Evolutionary conservation across 1,284 basidiomycete genomes (phyloP), one percentile per base, ranked within the genome.

Genomic region (Apiotrichum montevideense): DNA sequence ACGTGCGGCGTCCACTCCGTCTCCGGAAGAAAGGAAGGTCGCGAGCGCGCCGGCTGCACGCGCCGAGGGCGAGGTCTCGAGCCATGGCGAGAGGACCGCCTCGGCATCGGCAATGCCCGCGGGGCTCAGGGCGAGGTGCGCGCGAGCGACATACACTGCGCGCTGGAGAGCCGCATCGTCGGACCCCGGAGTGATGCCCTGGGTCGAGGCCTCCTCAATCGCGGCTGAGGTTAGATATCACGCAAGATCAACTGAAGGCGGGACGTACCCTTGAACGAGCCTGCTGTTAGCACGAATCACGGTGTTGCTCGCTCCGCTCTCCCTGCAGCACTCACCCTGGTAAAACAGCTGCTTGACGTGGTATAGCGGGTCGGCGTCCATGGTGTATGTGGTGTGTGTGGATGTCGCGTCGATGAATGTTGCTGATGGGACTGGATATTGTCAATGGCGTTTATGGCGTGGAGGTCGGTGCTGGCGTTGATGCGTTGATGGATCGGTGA

Each of bases 281-380:
- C 74, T 76, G 55, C 1, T 10, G 58, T 57, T 44, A 65, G 65
- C 46, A 49, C 21, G 21, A 21, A 21, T 21, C 21, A 21, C 21
- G 21, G 21, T 21, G 21, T 21, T 21, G 21, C 21, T 29, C 10
- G 35, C 14, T 9, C 8, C 37, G 10, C 8, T 39, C 37, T 4
- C 37, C 37, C 37, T 14, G 21, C 37, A 2, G 15, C 13, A 66
- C 75, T 61, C 70, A 86, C 87, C 86, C 34, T 91, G 84, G 56
- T 85, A 82, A 74, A 92, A 93, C 61, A 90, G 87, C 66, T 90
- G 88, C 75, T 88, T 90, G 72, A 88, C 79, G 73, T 87, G 84
- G 76, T 89, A 92, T 21, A 92, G 79, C 56, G 88, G 83, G 56
- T 87, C 83, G n/a, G 87, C 87, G 59, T 87, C 86, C 88, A 90